A percentile compares a stretch with the other conserved stretches of the same genome.
Evolutionary conservation across 768 basidiomycete genomes (phyloP).

Genomic region (Russula earlei): DNA sequence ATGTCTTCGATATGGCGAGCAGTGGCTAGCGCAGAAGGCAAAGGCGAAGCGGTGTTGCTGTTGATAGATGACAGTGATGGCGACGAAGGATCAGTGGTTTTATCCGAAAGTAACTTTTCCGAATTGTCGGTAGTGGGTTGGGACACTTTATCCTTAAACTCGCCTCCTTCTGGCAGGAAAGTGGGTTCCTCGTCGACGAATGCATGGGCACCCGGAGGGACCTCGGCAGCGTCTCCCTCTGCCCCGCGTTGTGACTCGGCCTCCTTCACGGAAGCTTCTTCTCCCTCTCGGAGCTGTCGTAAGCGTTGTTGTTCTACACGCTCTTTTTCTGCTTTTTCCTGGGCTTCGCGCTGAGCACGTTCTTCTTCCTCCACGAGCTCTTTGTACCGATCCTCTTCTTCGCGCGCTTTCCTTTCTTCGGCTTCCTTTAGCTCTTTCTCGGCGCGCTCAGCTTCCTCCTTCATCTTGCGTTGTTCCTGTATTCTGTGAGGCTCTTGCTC

Average conservation of each 20-base stretch:
- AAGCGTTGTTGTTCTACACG: slow-evolving; percentile 22
- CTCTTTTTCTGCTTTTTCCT: no score
- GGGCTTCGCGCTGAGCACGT: no score
- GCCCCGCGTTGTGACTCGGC: slow-evolving; percentile 27
- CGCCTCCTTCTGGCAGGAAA: slow-evolving; percentile 36
- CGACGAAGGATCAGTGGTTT: no score
- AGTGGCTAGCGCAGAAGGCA: slow-evolving; percentile 63
- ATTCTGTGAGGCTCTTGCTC: slow-evolving; percentile 27
- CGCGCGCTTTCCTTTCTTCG: no score
- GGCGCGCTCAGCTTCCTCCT: slow-evolving; percentile 37
- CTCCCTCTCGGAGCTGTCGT: slow-evolving; percentile 16
- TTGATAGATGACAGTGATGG: slow-evolving; percentile 45
- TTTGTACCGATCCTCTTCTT: no score
- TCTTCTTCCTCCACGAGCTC: no score
- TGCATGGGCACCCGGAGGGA: slow-evolving; percentile 33
- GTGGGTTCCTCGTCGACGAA: slow-evolving; percentile 26
- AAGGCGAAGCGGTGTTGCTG: slow-evolving; percentile 33
- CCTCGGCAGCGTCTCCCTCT: slow-evolving; percentile 33
- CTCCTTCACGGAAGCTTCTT: slow-evolving; percentile 20
- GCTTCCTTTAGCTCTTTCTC: no score
- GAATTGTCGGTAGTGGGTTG: no score
- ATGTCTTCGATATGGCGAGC: slow-evolving; percentile 85
- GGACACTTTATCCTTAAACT: slow-evolving; percentile 41
- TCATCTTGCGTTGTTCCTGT: slow-evolving; percentile 31
- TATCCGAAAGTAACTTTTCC: not conserved